Evolutionary conservation across 768 basidiomycete genomes (phyloP).

Genomic region (Psilocybe azurescens): DNA sequence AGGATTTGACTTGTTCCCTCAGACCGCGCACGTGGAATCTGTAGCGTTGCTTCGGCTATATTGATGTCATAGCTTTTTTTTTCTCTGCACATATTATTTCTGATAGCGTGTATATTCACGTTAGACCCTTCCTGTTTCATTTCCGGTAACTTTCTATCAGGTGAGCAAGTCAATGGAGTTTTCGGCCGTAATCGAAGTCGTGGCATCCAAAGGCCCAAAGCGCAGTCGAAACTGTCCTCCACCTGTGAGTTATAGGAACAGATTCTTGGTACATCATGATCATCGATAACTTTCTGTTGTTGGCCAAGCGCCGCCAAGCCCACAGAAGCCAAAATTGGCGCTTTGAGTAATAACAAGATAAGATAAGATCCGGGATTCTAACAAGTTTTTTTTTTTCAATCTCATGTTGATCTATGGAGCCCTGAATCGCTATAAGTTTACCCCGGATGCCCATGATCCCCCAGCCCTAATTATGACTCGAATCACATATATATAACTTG

Average conservation of each 20-base stretch:
- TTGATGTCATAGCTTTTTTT: slow-evolving; percentile 12
- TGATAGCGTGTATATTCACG: background rate
- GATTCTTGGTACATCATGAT: too few relatives aligned
- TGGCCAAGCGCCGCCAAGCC: background rate
- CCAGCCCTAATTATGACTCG: slow-evolving; percentile 17
- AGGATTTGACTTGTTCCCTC: slow-evolving; percentile 95
- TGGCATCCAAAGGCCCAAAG: background rate
- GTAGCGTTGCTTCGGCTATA: slow-evolving; percentile 69
- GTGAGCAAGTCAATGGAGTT: background rate
- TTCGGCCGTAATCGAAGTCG: slow-evolving; percentile 2
- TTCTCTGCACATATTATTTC: background rate
- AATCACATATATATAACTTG: background rate
- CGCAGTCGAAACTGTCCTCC: background rate
- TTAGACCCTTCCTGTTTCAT: background rate
- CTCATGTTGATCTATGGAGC: background rate
- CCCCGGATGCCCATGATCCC: slow-evolving; percentile 7
- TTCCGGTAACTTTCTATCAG: background rate
- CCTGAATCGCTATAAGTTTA: slow-evolving; percentile 3
- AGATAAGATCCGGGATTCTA: slow-evolving; percentile 15
- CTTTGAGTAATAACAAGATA: slow-evolving; percentile 1
- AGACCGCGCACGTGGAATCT: slow-evolving; percentile 93
- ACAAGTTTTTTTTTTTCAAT: background rate
- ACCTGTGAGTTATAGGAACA: background rate
- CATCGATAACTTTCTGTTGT: too few relatives aligned
- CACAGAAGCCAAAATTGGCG: background rate